These are phyloP conservation scores for Tetrahymena malaccensis DNA, from an alignment of 73 alveolate species.

Conservation along the genomic window DNA sequence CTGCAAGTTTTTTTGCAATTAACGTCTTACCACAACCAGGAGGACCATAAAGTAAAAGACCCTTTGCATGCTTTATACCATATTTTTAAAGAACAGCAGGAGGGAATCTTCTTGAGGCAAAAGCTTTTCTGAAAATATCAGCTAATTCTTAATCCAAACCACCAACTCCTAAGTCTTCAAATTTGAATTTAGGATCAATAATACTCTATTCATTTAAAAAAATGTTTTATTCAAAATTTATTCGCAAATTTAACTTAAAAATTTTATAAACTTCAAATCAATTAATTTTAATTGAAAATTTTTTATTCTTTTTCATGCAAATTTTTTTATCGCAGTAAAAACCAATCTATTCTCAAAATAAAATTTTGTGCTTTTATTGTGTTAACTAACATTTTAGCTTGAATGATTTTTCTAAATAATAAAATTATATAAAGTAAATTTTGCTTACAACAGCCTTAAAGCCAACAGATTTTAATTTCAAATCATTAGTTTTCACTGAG, in stretches of 20 bases:
- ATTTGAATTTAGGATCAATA: conserved; percentile 77
- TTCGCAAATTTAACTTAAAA: too few relatives aligned
- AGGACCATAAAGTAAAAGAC: conserved; percentile 71
- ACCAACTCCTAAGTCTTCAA: conserved; percentile 99
- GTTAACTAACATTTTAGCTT: background rate
- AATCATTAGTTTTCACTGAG: background rate
- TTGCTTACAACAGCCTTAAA: background rate
- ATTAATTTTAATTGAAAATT: too few relatives aligned
- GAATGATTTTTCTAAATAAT: background rate
- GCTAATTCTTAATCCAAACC: conserved; percentile 96
- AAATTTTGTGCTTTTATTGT: background rate
- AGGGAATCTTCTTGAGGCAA: conserved; percentile 97
- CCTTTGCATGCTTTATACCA: conserved; percentile 84
- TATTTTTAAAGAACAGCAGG: conserved; percentile 90
- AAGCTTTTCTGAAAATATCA: conserved; percentile 98
- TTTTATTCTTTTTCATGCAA: too few relatives aligned
- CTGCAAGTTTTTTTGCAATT: conserved; percentile 72
- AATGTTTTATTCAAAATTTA: too few relatives aligned
- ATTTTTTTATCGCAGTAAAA: too few relatives aligned
- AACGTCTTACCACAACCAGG: conserved; percentile 79
- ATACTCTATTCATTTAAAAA: conserved; percentile 13
- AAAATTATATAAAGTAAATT: background rate
- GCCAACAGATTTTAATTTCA: background rate
- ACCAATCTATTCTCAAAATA: background rate
- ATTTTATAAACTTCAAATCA: too few relatives aligned